Evolutionary conservation across 805 yeast species (phyloP), one percentile per base, ranked within the genome.

Genomic region (Candida piceae): DNA sequence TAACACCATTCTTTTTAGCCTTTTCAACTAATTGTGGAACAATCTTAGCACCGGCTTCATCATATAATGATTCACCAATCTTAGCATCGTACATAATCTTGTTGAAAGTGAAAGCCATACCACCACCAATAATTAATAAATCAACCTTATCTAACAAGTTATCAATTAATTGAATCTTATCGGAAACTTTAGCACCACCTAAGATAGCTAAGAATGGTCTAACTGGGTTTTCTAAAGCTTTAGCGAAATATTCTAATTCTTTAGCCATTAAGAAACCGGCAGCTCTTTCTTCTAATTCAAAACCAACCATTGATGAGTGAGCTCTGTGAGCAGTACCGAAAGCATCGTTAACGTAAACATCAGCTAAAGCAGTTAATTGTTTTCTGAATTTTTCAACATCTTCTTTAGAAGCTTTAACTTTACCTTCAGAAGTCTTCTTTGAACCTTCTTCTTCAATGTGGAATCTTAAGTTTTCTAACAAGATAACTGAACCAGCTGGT

Each of bases 301-400:
- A 76, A 62, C 99, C 99, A 58, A 93, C 99, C 89, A 93, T 90
- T 33, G 98, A 93, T 38, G 97, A 88, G 76, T 93, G 98, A 48
- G 98, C 98, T 77, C 98, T 87, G 84, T 93, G 99, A 40, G 97
- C 97, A 48, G 98, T 93, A 67, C 98, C 98, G 60, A 93, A 93
- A 41, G 97, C 97, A 66, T 93, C 99, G 72, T 93, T 83, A 65
- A 93, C 79, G 76, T 93, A 93, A 49, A 93, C 95, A 60, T 93
- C 99, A 52, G 97, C 97, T 59, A 93, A 76, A 39, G 88, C 70
- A 57, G 96, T 84, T 70, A 93, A 80, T 62, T 84, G 80, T 58
- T 78, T 61, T 79, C 98, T 86, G 84, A 93, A 93, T 55, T 70
- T 76, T 61, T 72, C 80, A 53, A 93, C 97, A 50, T 67, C 84